Evolutionary conservation across 176 grass and related monocot genomes (phyloP).

Genomic region (Stipa capillata): DNA sequence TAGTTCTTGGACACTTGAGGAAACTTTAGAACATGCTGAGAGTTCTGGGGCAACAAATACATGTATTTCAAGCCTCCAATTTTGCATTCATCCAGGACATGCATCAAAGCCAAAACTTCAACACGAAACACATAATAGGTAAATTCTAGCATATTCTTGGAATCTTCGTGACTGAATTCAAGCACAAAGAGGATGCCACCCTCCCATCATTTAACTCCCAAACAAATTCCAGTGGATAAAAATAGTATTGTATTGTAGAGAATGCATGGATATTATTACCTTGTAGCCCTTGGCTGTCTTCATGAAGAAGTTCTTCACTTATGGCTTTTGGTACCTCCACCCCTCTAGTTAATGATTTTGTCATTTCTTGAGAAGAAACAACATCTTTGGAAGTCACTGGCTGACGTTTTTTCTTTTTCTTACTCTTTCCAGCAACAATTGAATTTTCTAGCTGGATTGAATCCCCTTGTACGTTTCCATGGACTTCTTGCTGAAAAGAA

Average conservation of each 20-base stretch:
- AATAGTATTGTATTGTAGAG: background rate
- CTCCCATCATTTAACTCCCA: background rate
- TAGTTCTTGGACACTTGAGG: background rate
- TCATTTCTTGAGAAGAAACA: constrained; percentile 17
- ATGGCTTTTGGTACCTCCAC: constrained; percentile 8
- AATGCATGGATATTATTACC: background rate
- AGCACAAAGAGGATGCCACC: background rate
- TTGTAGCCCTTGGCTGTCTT: constrained; percentile 16
- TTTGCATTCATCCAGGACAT: background rate
- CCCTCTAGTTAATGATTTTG: constrained; percentile 6
- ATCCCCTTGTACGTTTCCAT: constrained; percentile 3
- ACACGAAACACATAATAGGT: background rate
- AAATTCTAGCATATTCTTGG: background rate
- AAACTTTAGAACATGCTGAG: background rate
- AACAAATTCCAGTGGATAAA: background rate
- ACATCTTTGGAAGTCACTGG: constrained; percentile 1
- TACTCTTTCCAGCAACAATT: constrained; percentile 46
- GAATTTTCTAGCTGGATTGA: constrained; percentile 22
- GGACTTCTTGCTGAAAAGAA: constrained; percentile 17
- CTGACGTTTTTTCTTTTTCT: constrained; percentile 39
- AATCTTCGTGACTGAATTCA: background rate
- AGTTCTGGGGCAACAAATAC: background rate
- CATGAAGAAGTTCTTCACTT: constrained; percentile 2
- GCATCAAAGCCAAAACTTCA: background rate
- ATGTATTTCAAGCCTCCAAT: background rate